Evolutionary conservation across 78 protist species (phyloP), one percentile per base, ranked within the genome.

Genomic region (Mastigamoeba balamuthi): DNA sequence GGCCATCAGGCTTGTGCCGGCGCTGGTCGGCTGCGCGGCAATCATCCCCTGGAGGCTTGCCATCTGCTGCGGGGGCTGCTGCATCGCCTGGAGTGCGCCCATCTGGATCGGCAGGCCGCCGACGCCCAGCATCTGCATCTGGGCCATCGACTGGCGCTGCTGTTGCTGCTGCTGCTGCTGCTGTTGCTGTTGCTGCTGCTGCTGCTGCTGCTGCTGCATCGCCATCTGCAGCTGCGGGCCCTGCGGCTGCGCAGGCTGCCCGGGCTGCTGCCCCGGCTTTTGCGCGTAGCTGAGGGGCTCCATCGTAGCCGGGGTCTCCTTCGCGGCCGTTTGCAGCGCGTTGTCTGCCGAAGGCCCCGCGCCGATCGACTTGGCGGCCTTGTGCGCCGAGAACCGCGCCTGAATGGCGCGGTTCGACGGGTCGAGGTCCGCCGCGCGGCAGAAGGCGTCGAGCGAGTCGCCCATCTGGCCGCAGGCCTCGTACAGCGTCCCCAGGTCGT

Each of bases 401-500:
- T 82, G 87, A 53, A 84, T 84, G 74, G 77, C 83, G 35, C 68
- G 72, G 75, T 84, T 84, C 25, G 63, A 28, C 58, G 90, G 83
- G 41, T 85, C 90, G 9, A 85, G 35, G 28, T 85, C 84, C 0
- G 82, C 41, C 3, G 90, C 90, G 29, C 82, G 53, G 30, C 66
- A 66, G 64, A 75, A 85, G 28, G 90, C 90, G 37, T 85, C 90
- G 37, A 85, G 69, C 1, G 90, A 74, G 40, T 85, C 90, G 0
- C 72, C 27, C 29, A 38, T 63, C 63, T 91, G 95, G 27, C 58
- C 73, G 67, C 95, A 91, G 4, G 78, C 37, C 72, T 91, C 95
- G 70, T 91, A 91, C 9, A 91, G 69, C 2, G 92, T 86, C n/a
- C 95, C 95, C 2, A 91, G 81, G 74, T 91, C 84, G 68, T 85